Conservation (phyloP, 163 green algal genomes). For the Scenedesmus sp. region DNA sequence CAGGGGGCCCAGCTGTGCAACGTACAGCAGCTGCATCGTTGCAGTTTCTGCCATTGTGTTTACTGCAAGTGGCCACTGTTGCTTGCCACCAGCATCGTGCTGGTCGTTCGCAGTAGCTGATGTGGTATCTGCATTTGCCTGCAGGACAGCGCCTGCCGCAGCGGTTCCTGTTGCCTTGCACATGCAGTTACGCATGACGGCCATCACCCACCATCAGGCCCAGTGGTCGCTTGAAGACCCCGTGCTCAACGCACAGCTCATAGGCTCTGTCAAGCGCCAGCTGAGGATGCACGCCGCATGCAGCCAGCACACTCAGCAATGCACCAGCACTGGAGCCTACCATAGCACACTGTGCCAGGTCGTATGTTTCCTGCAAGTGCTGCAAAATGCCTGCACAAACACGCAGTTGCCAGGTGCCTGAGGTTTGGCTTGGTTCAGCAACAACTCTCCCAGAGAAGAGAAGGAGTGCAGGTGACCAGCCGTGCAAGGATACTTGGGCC, state of each 20-base stretch:
- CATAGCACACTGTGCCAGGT: slow-evolving; percentile 58
- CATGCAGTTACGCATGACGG: neutral
- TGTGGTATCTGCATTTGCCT: too few relatives aligned
- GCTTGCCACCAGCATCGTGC: neutral
- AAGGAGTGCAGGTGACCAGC: neutral
- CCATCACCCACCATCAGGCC: slow-evolving; percentile 51
- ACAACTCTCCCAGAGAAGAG: too few relatives aligned
- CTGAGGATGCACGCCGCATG: slow-evolving; percentile 49
- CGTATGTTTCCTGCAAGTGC: slow-evolving; percentile 73
- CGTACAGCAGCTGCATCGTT: neutral
- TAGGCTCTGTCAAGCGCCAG: slow-evolving; percentile 52
- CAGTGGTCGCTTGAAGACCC: slow-evolving; percentile 51
- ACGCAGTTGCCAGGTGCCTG: neutral
- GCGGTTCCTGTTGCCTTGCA: neutral
- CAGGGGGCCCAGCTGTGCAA: too few relatives aligned
- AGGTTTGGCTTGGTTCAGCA: too few relatives aligned
- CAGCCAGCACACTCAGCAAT: slow-evolving; percentile 57
- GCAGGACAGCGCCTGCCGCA: too few relatives aligned
- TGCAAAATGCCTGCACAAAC: slow-evolving; percentile 60
- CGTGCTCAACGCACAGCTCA: slow-evolving; percentile 48
- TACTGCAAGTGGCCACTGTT: too few relatives aligned
- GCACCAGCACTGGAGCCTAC: slow-evolving; percentile 60
- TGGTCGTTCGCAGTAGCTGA: too few relatives aligned
- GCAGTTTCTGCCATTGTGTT: too few relatives aligned
- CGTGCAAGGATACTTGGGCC: neutral